These are phyloP conservation scores for Botrytis cinerea DNA, from an alignment of 2,329 filamentous ascomycete species.

Conservation along the genomic window DNA sequence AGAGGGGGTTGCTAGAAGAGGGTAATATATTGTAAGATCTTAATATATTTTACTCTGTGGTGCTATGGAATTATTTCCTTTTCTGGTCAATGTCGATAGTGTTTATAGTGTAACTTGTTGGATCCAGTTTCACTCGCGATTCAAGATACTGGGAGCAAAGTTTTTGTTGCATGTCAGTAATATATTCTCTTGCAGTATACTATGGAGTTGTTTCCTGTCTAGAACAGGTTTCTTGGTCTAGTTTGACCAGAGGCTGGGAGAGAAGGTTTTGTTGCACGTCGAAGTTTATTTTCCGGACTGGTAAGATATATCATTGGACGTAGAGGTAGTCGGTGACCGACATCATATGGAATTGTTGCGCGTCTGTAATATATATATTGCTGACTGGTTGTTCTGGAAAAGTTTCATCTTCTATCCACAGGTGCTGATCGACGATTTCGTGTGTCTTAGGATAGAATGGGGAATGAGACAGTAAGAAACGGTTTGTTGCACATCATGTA, in stretches of 20 bases:
- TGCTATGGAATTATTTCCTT: constrained; percentile 3
- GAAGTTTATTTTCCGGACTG: not conserved
- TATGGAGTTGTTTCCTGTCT: not conserved
- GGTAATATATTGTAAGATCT: not conserved
- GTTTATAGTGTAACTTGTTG: not conserved
- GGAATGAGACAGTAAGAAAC: not conserved
- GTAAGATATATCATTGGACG: not conserved
- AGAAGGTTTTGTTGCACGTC: not conserved
- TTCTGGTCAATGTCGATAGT: not conserved
- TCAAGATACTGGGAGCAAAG: not conserved
- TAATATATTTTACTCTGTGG: not conserved
- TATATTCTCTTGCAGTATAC: not conserved
- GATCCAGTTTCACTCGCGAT: not conserved
- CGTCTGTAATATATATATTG: constrained; percentile 8
- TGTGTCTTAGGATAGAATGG: not conserved
- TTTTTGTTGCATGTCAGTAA: not conserved
- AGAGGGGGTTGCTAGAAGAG: not conserved
- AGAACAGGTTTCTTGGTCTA: not conserved
- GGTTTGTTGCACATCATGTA: not conserved
- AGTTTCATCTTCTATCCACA: not conserved
- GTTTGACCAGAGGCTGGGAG: not conserved
- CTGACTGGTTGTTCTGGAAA: not conserved
- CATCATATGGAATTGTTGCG: not conserved
- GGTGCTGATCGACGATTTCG: too few relatives aligned
- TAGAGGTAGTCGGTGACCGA: not conserved